Evolutionary conservation across 176 grass and related monocot species (phyloP), one percentile per base, ranked within the genome.

Genomic region (Avena insularis): DNA sequence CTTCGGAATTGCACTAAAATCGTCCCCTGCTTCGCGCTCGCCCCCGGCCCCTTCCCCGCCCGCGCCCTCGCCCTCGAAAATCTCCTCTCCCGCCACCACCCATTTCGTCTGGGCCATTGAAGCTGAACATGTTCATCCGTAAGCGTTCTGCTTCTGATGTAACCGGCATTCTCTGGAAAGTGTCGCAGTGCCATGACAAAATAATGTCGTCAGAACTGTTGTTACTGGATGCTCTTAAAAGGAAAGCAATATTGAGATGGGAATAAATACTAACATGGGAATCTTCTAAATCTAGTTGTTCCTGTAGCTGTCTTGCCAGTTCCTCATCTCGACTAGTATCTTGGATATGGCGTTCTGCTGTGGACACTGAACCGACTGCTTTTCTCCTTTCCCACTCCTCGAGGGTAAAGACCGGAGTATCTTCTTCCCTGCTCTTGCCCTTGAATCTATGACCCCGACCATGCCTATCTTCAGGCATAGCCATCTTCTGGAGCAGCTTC

Each of bases 361-460:
- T 46, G 47, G 89, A 23, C 80, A 87, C 73, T 0, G 33, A 79
- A 77, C 80, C 45, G 9, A 16, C 56, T 15, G 73, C 79, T 86
- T 96, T 96, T 86, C 79, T 94, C 68, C 87, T 96, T 87, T 98
- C 94, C 94, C 97, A 98, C 89, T 98, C 97, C 23, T 98, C 97
- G 8, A 98, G 87, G 88, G 94, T 98, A 82, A 98, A 98, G 27
- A 96, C 89, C 13, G 74, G 69, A 83, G 89, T 82, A 23, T 98
- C 94, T 55, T 98, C 94, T 69, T 94, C 80, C 78, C 59, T 95
- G 14, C 53, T 81, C 88, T 86, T 95, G 35, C 88, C 93, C 87
- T 85, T 93, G 74, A 93, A 83, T 90, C 75, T 89, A 86, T 85
- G 69, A 78, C 82, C 90, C 64, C 80, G 73, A 17, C 86, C 38